Evolutionary conservation across 2,329 filamentous ascomycete species (phyloP), one percentile per base, ranked within the genome.

Genomic region (Cephalotrichum gorgonifer): DNA sequence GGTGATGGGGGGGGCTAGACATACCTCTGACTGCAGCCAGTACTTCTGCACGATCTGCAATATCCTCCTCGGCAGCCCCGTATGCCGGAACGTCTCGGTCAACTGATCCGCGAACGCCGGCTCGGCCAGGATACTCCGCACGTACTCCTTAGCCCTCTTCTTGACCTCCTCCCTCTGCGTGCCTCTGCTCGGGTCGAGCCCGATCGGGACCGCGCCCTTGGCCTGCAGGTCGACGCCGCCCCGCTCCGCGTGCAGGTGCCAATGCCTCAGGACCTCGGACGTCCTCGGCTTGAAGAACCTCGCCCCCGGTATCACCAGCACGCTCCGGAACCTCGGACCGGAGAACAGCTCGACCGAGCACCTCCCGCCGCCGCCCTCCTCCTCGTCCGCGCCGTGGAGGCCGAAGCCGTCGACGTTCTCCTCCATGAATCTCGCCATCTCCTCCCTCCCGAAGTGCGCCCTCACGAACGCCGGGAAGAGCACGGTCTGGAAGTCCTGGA

Each of bases 391-490:
- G n/a, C 71, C 71, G 26, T 64, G 59, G 5, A 72, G 54, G 25
- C 53, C 60, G 53, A 75, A 76, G 1, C 59, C 59, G 6, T 66
- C 63, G 8, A 79, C 67, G 51, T 76, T 74, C n/a, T 76, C 68
- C 5, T 58, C 57, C 20, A 76, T 56, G 56, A 78, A 79, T 41
- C 56, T 59, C 9, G 58, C 52, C 64, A 79, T 74, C 52, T 71
- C 66, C 2, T 76, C 73, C 53, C 70, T 73, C 43, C 60, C 62
- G 51, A 80, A 70, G 56, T 79, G 76, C 0, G 57, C 57, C 6
- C 75, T 66, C 31, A 79, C 70, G 50, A 78, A 71, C 8, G 64
- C 63, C 4, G 76, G 76, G 50, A 79, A 79, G 25, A 80, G 56
- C 2, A 73, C 65, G 0, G 66, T 64, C 7, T 74, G 52, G 51